Conservation (phyloP, 75 land plant species). For the Adiantum capillusveneris region DNA sequence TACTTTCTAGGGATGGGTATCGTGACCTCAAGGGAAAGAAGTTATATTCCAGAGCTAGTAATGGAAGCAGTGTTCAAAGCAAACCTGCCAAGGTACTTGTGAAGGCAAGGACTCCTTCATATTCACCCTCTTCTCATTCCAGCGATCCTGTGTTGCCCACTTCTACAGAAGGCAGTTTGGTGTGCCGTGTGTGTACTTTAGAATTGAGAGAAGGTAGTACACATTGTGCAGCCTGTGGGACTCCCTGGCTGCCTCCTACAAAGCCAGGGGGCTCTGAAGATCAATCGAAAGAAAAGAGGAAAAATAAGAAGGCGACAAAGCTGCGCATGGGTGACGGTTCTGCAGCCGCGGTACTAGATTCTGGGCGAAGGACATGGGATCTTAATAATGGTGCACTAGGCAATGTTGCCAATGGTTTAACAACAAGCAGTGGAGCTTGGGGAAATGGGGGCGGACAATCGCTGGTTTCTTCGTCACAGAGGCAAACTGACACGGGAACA, state of each 20-base stretch:
- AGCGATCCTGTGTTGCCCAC: not conserved
- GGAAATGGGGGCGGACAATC: slow-evolving; percentile 54
- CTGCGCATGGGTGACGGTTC: slow-evolving; percentile 70
- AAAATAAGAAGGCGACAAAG: slow-evolving; percentile 70
- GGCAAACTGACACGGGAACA: too few species aligned
- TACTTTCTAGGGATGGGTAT: slow-evolving; percentile 82
- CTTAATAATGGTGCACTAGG: slow-evolving; percentile 21
- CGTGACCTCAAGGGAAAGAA: slow-evolving; percentile 52
- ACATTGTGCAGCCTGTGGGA: slow-evolving; percentile 28
- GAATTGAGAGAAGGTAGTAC: slow-evolving; percentile 12
- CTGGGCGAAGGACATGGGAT: not conserved
- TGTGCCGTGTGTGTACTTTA: slow-evolving; percentile 29
- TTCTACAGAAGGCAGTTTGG: slow-evolving; percentile 5
- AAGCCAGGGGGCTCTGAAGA: slow-evolving; percentile 12
- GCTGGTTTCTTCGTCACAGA: slow-evolving; percentile 13
- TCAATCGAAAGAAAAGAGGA: slow-evolving; percentile 37
- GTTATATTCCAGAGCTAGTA: not conserved
- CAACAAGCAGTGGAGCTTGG: too few species aligned
- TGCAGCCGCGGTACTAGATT: slow-evolving; percentile 33
- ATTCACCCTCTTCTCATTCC: not conserved
- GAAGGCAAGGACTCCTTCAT: not conserved
- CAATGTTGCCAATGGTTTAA: slow-evolving; percentile 45
- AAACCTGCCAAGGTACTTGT: slow-evolving; percentile 8
- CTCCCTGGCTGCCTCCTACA: slow-evolving; percentile 4
- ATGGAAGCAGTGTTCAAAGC: not conserved